These are phyloP conservation scores for Amylostereum chailletii DNA, from an alignment of 1,284 basidiomycete genomes.

Conservation along the genomic window DNA sequence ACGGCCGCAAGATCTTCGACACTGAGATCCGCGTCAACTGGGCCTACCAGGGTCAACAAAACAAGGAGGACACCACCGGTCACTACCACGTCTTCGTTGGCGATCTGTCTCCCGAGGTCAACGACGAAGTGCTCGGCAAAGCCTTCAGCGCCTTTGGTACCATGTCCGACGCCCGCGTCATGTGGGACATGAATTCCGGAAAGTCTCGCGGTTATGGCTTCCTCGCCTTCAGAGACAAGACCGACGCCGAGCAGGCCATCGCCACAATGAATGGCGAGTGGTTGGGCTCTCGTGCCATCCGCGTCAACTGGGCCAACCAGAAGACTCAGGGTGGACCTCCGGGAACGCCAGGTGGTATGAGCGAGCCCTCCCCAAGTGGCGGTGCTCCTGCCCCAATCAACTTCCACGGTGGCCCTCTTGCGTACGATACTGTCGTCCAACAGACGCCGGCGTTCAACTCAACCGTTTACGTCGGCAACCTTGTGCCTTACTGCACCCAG, in stretches of 20 bases:
- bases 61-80: slow-evolving; percentile 92
- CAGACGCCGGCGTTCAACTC: slow-evolving; percentile 90
- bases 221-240: slow-evolving; percentile 91
- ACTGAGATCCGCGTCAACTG: slow-evolving; percentile 96
- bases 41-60: slow-evolving; percentile 95
- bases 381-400: slow-evolving; percentile 77
- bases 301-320: slow-evolving; percentile 99
- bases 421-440: slow-evolving; percentile 81
- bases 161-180: slow-evolving; percentile 94
- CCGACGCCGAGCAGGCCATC: slow-evolving; percentile 96
- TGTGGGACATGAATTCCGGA: slow-evolving; percentile 99
- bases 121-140: slow-evolving; percentile 92
- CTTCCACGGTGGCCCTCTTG: slow-evolving; percentile 78
- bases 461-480: slow-evolving; percentile 97
- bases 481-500: slow-evolving; percentile 92
- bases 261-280: slow-evolving; percentile 99
- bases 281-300: slow-evolving; percentile 94
- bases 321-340: slow-evolving; percentile 73
- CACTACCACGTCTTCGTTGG: slow-evolving; percentile 99
- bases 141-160: slow-evolving; percentile 94
- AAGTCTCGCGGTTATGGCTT: slow-evolving; percentile 95
- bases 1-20: slow-evolving; percentile 97
- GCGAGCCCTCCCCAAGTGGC: slow-evolving; percentile 36
- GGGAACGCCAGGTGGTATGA: slow-evolving; percentile 25
- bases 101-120: slow-evolving; percentile 95